A percentile compares a stretch with the other conserved stretches of the same genome.
phyloP scores from a whole-genome alignment of 352 stramenopile genomes.

The Phytophthora ramorum region DNA sequence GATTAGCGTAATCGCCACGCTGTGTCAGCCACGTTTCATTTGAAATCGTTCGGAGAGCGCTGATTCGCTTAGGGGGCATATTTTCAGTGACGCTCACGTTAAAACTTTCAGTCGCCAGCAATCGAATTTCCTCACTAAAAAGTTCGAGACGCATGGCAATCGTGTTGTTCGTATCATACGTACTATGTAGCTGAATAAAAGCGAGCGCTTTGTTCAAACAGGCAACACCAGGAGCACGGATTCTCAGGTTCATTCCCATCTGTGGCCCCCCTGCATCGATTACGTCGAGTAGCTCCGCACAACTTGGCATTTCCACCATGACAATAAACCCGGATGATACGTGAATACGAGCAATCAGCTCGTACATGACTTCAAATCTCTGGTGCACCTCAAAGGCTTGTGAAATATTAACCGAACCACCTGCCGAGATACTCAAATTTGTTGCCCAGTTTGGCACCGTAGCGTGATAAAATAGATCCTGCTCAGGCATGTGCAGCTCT shows the following conservation, averaged over 20 bases:
- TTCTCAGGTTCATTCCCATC: conserved; percentile 3
- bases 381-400: conserved; percentile 24
- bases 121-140: conserved; percentile 20
- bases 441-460: conserved; percentile 10
- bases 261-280: background rate
- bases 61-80: conserved; percentile 3
- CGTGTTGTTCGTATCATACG: background rate
- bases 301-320: conserved; percentile 10
- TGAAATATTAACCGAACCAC: conserved; percentile 27
- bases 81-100: conserved; percentile 10
- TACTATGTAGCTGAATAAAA: conserved; percentile 12
- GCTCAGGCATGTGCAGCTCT: conserved; percentile 29
- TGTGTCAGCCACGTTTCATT: conserved; percentile 8
- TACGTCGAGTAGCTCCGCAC: conserved; percentile 14
- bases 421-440: conserved; percentile 8
- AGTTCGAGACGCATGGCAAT: conserved; percentile 23
- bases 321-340: conserved; percentile 19
- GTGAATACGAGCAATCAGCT: conserved; percentile 30
- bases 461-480: conserved; percentile 23
- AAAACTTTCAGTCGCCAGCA: conserved; percentile 17
- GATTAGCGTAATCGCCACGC: conserved; percentile 2
- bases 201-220: conserved; percentile 36
- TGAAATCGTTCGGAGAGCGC: background rate
- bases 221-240: conserved; percentile 23
- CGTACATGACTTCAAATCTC: conserved; percentile 12